Base-by-base conservation (phyloP, 2,329 filamentous ascomycete genomes). In the Lachnellula cervina region DNA sequence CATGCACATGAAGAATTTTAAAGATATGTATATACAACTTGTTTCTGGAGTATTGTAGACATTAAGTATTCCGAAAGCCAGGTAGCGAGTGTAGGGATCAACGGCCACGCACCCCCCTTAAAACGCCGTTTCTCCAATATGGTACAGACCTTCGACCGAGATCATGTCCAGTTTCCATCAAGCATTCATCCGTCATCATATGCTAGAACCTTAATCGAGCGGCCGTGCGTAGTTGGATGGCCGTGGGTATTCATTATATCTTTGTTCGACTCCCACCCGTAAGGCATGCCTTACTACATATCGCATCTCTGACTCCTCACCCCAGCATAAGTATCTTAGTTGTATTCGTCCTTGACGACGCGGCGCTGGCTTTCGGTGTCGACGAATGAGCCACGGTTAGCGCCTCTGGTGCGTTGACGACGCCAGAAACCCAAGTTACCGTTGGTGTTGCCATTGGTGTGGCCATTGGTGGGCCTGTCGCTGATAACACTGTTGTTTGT, bases 341-440 rank as follows among this genome's bases (percentile, higher is more conserved):
- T 59, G 67, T 88, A 89, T 59, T 88, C 84, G 25, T 88, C 85
- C 79, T 89, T 89, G 64, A 88, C 84, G 28, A 32, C 28, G 13
- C 84, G 77, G 53, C 78, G 78, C 61, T 83, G 75, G 62, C 75
- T 78, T 57, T 82, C 73, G 51, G 76, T 78, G 56, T 82, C 66
- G 37, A 64, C 40, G 37, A 68, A 80, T 55, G 80, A 76, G 58
- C 79, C 79, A 64, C 76, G 79, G 60, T 78, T 81, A 19, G 62
- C 63, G 13, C 78, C 73, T 19, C 73, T 74, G 64, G 76, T 80
- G 51, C 75, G 73, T 64, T 76, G 76, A 58, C 80, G 78, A 52
- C 79, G 74, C 57, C 76, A 78, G 46, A 71, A 68, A 35, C 73
- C 73, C 61, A 73, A 69, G 58, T 73, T 68, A 42, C 71, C 28